These are phyloP conservation scores for Zasmidium citrigriseum DNA, from an alignment of 2,329 filamentous ascomycete genomes.

Conservation along the genomic window DNA sequence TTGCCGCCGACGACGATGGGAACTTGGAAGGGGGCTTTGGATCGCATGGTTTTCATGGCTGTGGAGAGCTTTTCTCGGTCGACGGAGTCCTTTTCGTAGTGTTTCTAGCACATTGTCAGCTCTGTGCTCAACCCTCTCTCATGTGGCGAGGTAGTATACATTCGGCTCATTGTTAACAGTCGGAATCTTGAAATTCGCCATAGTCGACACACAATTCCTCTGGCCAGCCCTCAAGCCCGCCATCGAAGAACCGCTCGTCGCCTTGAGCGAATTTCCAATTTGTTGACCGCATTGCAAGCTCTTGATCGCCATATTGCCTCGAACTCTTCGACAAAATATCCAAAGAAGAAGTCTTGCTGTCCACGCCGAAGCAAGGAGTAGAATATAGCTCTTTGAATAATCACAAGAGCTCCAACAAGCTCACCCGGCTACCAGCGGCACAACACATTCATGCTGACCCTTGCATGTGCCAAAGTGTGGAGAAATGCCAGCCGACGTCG, in stretches of 20 bases:
- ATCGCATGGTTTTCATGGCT: slow-evolving; percentile 70
- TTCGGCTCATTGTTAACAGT: slow-evolving; percentile 93
- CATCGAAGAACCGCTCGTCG: slow-evolving; percentile 2
- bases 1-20: slow-evolving; percentile 84
- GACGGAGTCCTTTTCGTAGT: slow-evolving; percentile 80
- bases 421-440: slow-evolving; percentile 8
- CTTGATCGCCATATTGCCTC: neutral
- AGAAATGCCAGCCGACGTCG: neutral
- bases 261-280: slow-evolving; percentile 12
- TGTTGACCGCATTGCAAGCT: slow-evolving; percentile 3
- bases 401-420: neutral
- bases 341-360: neutral
- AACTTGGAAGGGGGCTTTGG: slow-evolving; percentile 71
- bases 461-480: slow-evolving; percentile 1
- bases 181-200: slow-evolving; percentile 86
- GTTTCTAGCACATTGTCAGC: slow-evolving; percentile 63
- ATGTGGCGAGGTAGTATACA: slow-evolving; percentile 55
- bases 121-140: neutral
- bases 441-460: neutral
- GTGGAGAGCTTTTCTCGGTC: slow-evolving; percentile 75
- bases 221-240: slow-evolving; percentile 22
- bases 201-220: slow-evolving; percentile 51
- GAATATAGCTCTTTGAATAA: neutral
- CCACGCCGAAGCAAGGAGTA: slow-evolving; percentile 2
- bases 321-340: neutral